phyloP scores from a whole-genome alignment of 208 protist genomes.

The Trypanosoma cruzi region DNA sequence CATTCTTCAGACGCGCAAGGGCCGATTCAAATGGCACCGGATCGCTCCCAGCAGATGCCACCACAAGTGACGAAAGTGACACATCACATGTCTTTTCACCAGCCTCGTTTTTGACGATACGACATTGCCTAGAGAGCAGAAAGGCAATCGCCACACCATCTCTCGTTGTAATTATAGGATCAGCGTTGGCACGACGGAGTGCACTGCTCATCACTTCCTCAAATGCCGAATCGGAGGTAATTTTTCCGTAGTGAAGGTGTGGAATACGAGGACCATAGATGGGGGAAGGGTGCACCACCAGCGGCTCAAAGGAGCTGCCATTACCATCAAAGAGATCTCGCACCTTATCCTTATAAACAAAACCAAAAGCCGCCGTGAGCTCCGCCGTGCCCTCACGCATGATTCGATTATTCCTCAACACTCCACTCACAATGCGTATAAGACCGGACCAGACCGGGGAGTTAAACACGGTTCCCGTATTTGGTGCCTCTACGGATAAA shows the following conservation, averaged over 20 bases:
- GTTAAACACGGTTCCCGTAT: constrained; percentile 49
- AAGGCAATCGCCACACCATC: constrained; percentile 57
- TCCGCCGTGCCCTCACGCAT: constrained; percentile 39
- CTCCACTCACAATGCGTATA: constrained; percentile 55
- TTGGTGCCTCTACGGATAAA: constrained; percentile 62
- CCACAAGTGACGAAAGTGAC: constrained; percentile 69
- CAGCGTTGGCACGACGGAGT: constrained; percentile 35
- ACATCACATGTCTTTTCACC: constrained; percentile 56
- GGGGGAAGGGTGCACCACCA: constrained; percentile 68
- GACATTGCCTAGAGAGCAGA: constrained; percentile 57
- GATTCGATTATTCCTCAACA: constrained; percentile 45
- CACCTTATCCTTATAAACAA: constrained; percentile 68
- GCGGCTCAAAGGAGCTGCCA: constrained; percentile 46
- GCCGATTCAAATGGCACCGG: constrained; percentile 51
- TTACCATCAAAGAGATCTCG: constrained; percentile 54
- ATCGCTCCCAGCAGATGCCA: constrained; percentile 58
- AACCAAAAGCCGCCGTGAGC: constrained; percentile 64
- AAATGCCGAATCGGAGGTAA: constrained; percentile 47
- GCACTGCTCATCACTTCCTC: constrained; percentile 56
- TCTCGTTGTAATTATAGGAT: constrained; percentile 46
- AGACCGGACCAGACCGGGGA: constrained; percentile 76
- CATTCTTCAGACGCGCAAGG: constrained; percentile 40
- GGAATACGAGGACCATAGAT: constrained; percentile 74
- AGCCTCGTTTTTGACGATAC: constrained; percentile 34
- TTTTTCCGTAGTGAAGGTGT: constrained; percentile 54